Percentiles rank a stretch among this genome's conserved stretches.
These are phyloP conservation scores for Artemisia annua DNA, from an alignment of 129 eudicot species.

Conservation along the genomic window DNA sequence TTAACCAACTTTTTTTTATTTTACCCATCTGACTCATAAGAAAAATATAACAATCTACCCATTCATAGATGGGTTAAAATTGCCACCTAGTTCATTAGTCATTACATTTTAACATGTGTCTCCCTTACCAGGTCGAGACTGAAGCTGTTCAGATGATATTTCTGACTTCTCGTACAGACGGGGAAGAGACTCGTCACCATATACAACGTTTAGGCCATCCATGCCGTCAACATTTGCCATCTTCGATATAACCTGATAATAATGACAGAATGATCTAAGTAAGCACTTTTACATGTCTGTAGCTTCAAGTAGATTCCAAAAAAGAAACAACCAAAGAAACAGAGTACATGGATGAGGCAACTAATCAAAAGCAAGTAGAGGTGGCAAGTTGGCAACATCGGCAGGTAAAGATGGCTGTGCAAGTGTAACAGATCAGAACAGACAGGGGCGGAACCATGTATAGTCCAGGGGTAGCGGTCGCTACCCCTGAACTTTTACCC, in stretches of 20 bases:
- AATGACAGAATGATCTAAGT: constrained; percentile 22
- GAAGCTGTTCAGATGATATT: constrained; percentile 79
- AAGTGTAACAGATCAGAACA: not conserved
- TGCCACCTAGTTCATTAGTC: constrained; percentile 10
- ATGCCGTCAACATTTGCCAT: constrained; percentile 65
- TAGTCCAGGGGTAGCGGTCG: no score
- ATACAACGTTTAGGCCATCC: constrained; percentile 68
- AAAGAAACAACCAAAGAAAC: constrained; percentile 6
- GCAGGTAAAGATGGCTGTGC: no score
- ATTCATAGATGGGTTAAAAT: not conserved
- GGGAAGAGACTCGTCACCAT: constrained; percentile 87
- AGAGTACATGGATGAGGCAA: not conserved
- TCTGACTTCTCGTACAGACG: constrained; percentile 85
- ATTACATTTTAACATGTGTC: constrained; percentile 5
- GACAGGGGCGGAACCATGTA: no score
- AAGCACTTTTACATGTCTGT: not conserved
- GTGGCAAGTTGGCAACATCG: not conserved
- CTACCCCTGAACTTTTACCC: no score
- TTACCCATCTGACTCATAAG: not conserved
- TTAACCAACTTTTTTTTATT: not conserved
- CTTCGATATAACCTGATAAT: constrained; percentile 72
- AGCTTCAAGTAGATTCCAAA: constrained; percentile 4
- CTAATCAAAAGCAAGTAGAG: not conserved
- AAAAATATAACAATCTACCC: not conserved
- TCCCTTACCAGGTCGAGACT: constrained; percentile 54